Conservation (phyloP, 306 rosid genomes). For the Pterocarpus santalinus region DNA sequence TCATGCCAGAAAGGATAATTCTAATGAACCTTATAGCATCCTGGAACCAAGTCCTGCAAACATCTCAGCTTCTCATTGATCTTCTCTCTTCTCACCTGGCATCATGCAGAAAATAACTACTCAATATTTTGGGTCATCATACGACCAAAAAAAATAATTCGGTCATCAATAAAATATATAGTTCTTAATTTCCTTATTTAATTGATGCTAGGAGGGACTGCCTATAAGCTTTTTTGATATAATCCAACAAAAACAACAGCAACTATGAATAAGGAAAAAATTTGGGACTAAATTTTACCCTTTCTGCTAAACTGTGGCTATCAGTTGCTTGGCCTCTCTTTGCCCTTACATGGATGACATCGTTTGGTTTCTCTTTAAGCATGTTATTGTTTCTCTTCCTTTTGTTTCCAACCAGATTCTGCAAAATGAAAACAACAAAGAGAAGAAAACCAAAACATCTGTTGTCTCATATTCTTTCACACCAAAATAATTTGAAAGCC, state of each 20-base stretch:
- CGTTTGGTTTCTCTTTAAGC: slow-evolving; percentile 54
- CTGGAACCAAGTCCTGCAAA: slow-evolving; percentile 54
- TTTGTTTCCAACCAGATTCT: slow-evolving; percentile 59
- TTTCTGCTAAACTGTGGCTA: slow-evolving; percentile 79
- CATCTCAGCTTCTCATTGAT: too few relatives aligned
- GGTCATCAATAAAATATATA: neutral
- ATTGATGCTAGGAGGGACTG: neutral
- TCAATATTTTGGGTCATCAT: neutral
- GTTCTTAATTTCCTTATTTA: neutral
- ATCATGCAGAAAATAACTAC: slow-evolving; percentile 6
- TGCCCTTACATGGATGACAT: slow-evolving; percentile 72
- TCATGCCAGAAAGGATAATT: slow-evolving; percentile 13
- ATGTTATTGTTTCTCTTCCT: slow-evolving; percentile 58
- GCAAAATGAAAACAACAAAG: slow-evolving; percentile 29
- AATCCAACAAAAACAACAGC: neutral
- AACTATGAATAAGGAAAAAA: neutral
- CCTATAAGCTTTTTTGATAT: neutral
- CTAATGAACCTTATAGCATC: slow-evolving; percentile 69
- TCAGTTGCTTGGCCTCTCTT: slow-evolving; percentile 82
- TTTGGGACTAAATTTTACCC: slow-evolving; percentile 49
- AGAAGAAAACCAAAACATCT: slow-evolving; percentile 10
- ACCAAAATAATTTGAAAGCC: neutral
- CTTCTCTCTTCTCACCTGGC: slow-evolving; percentile 59
- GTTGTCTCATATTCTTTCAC: neutral
- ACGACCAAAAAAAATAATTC: too few relatives aligned